Base-by-base conservation (phyloP, 1,284 basidiomycete species). In the Moesziomyces globuligerus region DNA sequence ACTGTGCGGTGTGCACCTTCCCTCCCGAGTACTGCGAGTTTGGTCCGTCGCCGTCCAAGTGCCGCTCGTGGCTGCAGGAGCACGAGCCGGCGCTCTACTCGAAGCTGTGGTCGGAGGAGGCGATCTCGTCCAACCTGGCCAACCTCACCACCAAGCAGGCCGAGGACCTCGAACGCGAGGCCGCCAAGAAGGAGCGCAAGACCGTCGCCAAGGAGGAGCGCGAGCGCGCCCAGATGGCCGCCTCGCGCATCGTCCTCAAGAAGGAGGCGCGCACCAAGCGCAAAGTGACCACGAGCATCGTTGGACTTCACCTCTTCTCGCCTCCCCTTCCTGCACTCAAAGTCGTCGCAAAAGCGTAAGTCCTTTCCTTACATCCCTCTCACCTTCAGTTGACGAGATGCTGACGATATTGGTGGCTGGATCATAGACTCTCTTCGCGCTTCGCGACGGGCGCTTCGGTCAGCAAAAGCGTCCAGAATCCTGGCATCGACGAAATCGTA, bases 21-120 rank as follows among this genome's bases (percentile, higher is more conserved):
- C 80, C 80, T 0, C 78, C 78, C 48, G 80, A 81, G 51, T 81
- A 81, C 68, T 81, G 80, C 66, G 77, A 79, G 46, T 81, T 80
- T 45, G 74, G 77, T 2, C 73, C 77, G 1, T 72, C 71, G 3
- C 51, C 70, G 11, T 74, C 78, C 21, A 80, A 76, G 49, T 81
- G 80, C 55, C 69, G 75, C 7, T 41, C 70, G 25, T 80, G 79
- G 74, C 47, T 81, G 17, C 60, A 73, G 38, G 56, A 67, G 26
- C 49, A 62, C 34, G 67, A 81, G 43, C 74, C 78, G 10, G 58
- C 42, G 10, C 47, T 79, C 29, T 78, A 66, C 50, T 40, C 55
- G 37, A 45, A 62, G 24, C 57, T 79, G 37, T 81, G 76, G 67
- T 76, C 74, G 7, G 78, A 78, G 32, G 78, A 77, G 55, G 78